Base-by-base conservation (phyloP, 1,139 yeast species). In the Zhuliangozyma blackwelliae region DNA sequence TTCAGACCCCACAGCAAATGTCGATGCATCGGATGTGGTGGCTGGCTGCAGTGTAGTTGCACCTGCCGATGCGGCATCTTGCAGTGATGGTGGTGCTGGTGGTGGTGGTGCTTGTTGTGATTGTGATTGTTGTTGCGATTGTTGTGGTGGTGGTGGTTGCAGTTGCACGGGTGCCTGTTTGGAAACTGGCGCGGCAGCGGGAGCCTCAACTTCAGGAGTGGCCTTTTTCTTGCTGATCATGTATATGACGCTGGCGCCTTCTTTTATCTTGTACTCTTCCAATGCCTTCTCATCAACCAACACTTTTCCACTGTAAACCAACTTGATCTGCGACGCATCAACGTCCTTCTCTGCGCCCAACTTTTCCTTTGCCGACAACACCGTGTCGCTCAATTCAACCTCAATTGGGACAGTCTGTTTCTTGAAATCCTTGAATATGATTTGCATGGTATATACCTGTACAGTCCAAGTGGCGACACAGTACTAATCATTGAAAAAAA, bases 281-380 rank as follows among this genome's bases (percentile, higher is more conserved):
- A 90, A 71, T 5, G 84, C 72, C 56, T 87, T 84, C 38, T 77
- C 89, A 63, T 92, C 96, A 52, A 79, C 88, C 41, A 92, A 76
- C 31, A 92, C 94, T 57, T 89, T 89, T 27, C 95, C 95, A 1
- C 96, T 88, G 60, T 84, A 92, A 41, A 94, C 96, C 54, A 92
- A 77, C 63, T 90, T 92, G 59, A 92, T 80, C 55, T 83, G 92
- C 6, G 77, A 62, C 3, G 79, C 76, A 27, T 84, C 95, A 52
- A 89, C 81, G 11, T 75, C 79, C 49, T 85, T 82, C 40, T 75
- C 68, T 27, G 69, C 63, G 8, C 90, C 94, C 38, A 92, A 72
- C 49, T 78, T 77, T 52, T 81, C 83, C 61, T 92, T 92, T 32
- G 84, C 79, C 28, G 79, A 70, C 25, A 73, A 65, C 27, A 90